These are phyloP conservation scores for Cyathus striatus DNA, from an alignment of 768 basidiomycete species.

Conservation along the genomic window DNA sequence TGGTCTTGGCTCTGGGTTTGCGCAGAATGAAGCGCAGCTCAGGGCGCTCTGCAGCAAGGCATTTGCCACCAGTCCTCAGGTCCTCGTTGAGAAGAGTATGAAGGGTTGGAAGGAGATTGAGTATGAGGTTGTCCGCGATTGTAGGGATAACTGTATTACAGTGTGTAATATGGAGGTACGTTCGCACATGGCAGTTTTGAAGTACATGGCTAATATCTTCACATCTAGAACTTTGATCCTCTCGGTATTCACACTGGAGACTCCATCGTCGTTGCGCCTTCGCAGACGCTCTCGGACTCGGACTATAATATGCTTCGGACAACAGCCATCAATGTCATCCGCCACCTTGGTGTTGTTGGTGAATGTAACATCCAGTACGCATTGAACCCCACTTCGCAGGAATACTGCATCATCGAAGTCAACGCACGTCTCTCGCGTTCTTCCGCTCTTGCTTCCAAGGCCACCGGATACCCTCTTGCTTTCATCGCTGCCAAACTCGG, in stretches of 20 bases:
- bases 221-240: conserved; percentile 82
- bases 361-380: no score
- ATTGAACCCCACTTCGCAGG: conserved; percentile 91
- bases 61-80: conserved; percentile 96
- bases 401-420: conserved; percentile 99
- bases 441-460: conserved; percentile 94
- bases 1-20: conserved; percentile 93
- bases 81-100: conserved; percentile 99
- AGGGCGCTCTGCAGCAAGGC: conserved; percentile 88
- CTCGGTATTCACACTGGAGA: no score
- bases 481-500: conserved; percentile 99
- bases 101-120: conserved; percentile 99
- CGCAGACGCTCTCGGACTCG: no score
- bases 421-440: conserved; percentile 98
- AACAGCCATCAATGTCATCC: no score
- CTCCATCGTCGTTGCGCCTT: no score
- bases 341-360: no score
- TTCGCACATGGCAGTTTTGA: no score
- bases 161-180: no score
- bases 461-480: conserved; percentile 64
- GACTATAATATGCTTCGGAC: no score
- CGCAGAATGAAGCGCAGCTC: conserved; percentile 89
- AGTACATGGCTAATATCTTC: conserved; percentile 3
- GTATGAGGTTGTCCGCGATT: conserved; percentile 98
- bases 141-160: conserved; percentile 95